These are phyloP conservation scores for Oxalis stricta DNA, from an alignment of 441 rosid genomes.

Conservation along the genomic window DNA sequence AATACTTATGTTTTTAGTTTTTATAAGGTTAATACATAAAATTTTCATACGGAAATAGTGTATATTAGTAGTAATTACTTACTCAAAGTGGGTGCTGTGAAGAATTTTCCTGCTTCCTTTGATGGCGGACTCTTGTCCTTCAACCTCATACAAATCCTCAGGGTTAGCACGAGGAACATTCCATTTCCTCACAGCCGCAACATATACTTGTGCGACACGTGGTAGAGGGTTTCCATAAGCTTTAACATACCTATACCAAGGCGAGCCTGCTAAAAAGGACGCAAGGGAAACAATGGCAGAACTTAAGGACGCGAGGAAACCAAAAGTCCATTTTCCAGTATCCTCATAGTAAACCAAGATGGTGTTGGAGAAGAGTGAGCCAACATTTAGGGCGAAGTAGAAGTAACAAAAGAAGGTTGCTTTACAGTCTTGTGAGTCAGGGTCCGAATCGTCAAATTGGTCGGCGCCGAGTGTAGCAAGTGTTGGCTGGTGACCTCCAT, in stretches of 20 bases:
- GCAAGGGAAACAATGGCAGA: slow-evolving; percentile 63
- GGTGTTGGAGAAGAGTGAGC: slow-evolving; percentile 92
- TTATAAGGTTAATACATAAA: not conserved
- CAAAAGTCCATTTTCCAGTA: slow-evolving; percentile 82
- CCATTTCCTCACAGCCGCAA: slow-evolving; percentile 67
- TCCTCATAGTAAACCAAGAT: slow-evolving; percentile 81
- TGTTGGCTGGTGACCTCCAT: slow-evolving; percentile 91
- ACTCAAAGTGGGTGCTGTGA: slow-evolving; percentile 52
- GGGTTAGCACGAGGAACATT: slow-evolving; percentile 24
- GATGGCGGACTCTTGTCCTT: slow-evolving; percentile 16
- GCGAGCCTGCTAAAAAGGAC: slow-evolving; percentile 58
- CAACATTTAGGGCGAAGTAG: slow-evolving; percentile 80
- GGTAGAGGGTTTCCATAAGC: slow-evolving; percentile 84
- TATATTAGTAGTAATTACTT: slow-evolving; percentile 13
- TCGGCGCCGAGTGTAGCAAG: slow-evolving; percentile 96
- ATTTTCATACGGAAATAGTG: not conserved
- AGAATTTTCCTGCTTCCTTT: slow-evolving; percentile 40
- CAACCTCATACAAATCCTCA: slow-evolving; percentile 26
- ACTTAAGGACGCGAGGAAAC: slow-evolving; percentile 79
- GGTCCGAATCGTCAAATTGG: slow-evolving; percentile 85
- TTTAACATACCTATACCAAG: slow-evolving; percentile 66
- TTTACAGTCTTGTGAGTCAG: slow-evolving; percentile 67
- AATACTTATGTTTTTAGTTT: not conserved
- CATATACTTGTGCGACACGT: slow-evolving; percentile 69
- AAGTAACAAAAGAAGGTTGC: slow-evolving; percentile 90